phyloP scores from a whole-genome alignment of 2,329 filamentous ascomycete genomes.

The Pseudopithomyces chartarum region DNA sequence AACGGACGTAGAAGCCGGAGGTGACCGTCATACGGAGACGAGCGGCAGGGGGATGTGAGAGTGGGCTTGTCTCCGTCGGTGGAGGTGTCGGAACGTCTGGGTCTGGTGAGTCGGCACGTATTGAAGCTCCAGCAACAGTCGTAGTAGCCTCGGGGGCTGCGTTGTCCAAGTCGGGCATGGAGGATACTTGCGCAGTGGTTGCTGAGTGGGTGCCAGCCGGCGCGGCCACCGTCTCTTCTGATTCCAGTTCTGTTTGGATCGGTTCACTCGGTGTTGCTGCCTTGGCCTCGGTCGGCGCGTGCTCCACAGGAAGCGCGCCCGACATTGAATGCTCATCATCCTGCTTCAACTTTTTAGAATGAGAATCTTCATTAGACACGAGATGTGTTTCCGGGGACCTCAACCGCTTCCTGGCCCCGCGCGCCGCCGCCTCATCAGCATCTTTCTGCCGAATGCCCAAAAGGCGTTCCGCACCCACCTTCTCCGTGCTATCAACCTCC shows the following conservation, averaged over 20 bases:
- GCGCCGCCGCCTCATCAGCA: constrained; percentile 33
- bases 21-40: constrained; percentile 89
- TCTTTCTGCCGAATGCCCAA: constrained; percentile 47
- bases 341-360: constrained; percentile 29
- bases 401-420: constrained; percentile 25
- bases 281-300: background rate
- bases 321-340: constrained; percentile 40
- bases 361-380: constrained; percentile 12
- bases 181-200: background rate
- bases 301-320: constrained; percentile 31
- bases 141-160: background rate
- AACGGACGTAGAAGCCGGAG: constrained; percentile 95
- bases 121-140: background rate
- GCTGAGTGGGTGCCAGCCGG: constrained; percentile 1
- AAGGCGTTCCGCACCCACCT: constrained; percentile 74
- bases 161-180: background rate
- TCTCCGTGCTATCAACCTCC: constrained; percentile 77
- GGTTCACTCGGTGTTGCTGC: background rate
- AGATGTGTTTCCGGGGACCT: constrained; percentile 14
- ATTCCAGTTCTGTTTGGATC: background rate
- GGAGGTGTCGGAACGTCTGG: constrained; percentile 1
- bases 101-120: background rate
- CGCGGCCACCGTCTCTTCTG: constrained; percentile 14
- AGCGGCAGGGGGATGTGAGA: constrained; percentile 65
- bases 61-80: background rate